Evolutionary conservation across 192 early-diverging fungal species (phyloP).

Genomic region (Linnemannia schmuckeri): DNA sequence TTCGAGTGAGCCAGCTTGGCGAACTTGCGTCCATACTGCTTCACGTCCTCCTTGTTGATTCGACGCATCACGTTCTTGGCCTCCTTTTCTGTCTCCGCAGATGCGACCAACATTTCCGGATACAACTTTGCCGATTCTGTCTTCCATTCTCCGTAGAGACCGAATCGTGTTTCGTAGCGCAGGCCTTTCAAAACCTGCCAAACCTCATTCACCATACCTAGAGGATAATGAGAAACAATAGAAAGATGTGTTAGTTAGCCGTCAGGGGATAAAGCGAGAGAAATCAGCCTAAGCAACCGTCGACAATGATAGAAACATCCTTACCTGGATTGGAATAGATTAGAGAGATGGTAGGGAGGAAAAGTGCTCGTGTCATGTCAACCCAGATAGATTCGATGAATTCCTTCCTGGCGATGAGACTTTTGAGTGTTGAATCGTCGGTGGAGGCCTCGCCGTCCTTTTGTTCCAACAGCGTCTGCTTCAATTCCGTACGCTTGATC

Average conservation of each 20-base stretch:
- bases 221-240: neutral
- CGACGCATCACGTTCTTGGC: conserved; percentile 75
- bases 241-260: neutral
- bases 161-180: conserved; percentile 72
- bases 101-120: conserved; percentile 66
- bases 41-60: conserved; percentile 79
- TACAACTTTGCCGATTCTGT: conserved; percentile 66
- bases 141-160: conserved; percentile 87
- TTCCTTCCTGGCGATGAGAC: neutral
- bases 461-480: neutral
- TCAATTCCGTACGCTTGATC: conserved; percentile 12
- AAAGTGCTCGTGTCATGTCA: conserved; percentile 55
- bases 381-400: conserved; percentile 43
- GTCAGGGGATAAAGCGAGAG: neutral
- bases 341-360: conserved; percentile 78
- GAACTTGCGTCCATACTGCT: conserved; percentile 77
- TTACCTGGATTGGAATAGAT: conserved; percentile 73
- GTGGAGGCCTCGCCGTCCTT: neutral
- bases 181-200: conserved; percentile 76
- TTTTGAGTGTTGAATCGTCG: neutral
- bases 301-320: too few relatives aligned
- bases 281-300: neutral
- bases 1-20: conserved; percentile 83
- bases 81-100: conserved; percentile 65
- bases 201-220: conserved; percentile 63